Evolutionary conservation across 2,329 filamentous ascomycete genomes (phyloP).

Genomic region (Apiospora phragmitis): DNA sequence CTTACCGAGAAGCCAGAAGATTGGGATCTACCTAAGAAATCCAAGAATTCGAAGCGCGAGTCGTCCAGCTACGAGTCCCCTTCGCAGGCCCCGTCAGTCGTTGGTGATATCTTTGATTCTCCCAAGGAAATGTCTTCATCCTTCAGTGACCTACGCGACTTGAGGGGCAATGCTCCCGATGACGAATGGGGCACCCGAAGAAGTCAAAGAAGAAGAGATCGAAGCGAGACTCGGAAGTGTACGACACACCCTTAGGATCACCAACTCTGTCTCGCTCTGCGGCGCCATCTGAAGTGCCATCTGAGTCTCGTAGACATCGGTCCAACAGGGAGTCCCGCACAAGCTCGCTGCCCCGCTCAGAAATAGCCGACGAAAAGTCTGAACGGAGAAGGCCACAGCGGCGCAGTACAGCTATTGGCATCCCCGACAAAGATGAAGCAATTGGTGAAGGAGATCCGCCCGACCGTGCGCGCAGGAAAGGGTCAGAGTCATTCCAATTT

Average conservation of each 20-base stretch:
- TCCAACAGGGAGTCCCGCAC: slow-evolving; percentile 31
- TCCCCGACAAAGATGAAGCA: slow-evolving; percentile 28
- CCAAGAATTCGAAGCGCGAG: not conserved
- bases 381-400: slow-evolving; percentile 38
- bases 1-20: not conserved
- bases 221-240: slow-evolving; percentile 31
- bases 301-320: slow-evolving; percentile 31
- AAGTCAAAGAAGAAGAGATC: slow-evolving; percentile 39
- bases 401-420: slow-evolving; percentile 25
- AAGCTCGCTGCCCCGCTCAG: slow-evolving; percentile 21
- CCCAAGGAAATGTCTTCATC: slow-evolving; percentile 1
- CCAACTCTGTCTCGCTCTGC: slow-evolving; percentile 24
- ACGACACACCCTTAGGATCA: slow-evolving; percentile 19
- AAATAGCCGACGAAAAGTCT: slow-evolving; percentile 20
- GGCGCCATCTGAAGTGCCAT: slow-evolving; percentile 34
- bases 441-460: slow-evolving; percentile 39
- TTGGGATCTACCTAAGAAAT: not conserved
- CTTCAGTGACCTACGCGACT: not conserved
- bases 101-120: slow-evolving; percentile 3
- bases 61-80: not conserved
- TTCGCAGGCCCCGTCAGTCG: slow-evolving; percentile 1
- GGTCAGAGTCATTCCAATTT: slow-evolving; percentile 36
- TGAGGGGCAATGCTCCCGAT: slow-evolving; percentile 9
- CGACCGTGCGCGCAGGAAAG: slow-evolving; percentile 34
- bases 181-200: slow-evolving; percentile 27